These are phyloP conservation scores for Immersiella caudata DNA, from an alignment of 495 filamentous ascomycete genomes.

Conservation along the genomic window DNA sequence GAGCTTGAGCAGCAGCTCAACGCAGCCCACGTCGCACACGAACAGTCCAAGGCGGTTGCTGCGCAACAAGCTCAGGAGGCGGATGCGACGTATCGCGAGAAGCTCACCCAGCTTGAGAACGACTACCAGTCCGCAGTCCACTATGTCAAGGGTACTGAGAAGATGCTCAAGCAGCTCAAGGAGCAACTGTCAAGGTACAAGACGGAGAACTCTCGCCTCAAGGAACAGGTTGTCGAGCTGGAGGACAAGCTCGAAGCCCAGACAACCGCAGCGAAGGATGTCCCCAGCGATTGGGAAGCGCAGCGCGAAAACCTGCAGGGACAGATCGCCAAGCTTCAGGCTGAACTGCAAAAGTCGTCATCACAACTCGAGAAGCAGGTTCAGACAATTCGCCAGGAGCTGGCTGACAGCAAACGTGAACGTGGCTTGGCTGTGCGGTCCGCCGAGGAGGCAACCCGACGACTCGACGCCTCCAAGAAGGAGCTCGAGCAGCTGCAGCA, in stretches of 20 bases:
- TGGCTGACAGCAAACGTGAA: conserved; percentile 65
- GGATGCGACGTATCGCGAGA: conserved; percentile 83
- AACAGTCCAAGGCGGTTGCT: conserved; percentile 75
- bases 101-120: conserved; percentile 87
- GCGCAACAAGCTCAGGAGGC: conserved; percentile 81
- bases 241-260: conserved; percentile 51
- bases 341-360: conserved; percentile 65
- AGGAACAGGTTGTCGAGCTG: conserved; percentile 71
- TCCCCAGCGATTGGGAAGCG: conserved; percentile 69
- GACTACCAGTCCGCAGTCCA: conserved; percentile 99
- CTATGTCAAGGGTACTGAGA: conserved; percentile 98
- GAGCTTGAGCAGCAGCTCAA: conserved; percentile 92
- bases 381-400: conserved; percentile 63
- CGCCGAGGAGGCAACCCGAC: conserved; percentile 60
- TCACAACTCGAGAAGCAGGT: conserved; percentile 73
- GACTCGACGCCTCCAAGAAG: conserved; percentile 60
- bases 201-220: conserved; percentile 77
- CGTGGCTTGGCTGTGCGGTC: conserved; percentile 63
- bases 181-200: conserved; percentile 91
- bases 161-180: conserved; percentile 99
- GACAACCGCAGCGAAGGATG: conserved; percentile 36
- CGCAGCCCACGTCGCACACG: conserved; percentile 73
- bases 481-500: conserved; percentile 81
- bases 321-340: conserved; percentile 74
- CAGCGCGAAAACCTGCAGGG: conserved; percentile 73